Evolutionary conservation across 2,329 filamentous ascomycete genomes (phyloP).

Genomic region (Pseudocercospora macadamiae): DNA sequence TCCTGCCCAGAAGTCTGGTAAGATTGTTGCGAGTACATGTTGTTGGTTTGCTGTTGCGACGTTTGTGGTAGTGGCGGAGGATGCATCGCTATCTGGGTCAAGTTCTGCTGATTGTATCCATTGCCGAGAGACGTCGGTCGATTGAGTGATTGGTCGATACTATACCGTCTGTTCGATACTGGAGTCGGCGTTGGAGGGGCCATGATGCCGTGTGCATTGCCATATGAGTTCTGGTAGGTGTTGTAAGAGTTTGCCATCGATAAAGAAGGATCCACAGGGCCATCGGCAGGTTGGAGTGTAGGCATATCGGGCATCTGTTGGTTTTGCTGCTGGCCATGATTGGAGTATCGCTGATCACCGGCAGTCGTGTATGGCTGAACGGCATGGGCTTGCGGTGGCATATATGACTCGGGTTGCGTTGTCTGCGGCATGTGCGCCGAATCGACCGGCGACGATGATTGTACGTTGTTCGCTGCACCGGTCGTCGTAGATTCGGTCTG

Average conservation of each 20-base stretch:
- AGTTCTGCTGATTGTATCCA: constrained; percentile 20
- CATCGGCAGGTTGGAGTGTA: constrained; percentile 15
- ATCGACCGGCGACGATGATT: constrained; percentile 28
- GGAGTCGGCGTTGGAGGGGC: constrained; percentile 24
- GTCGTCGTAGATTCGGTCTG: constrained; percentile 22
- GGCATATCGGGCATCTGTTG: constrained; percentile 14
- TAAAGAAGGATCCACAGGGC: background rate
- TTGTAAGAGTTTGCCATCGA: constrained; percentile 13
- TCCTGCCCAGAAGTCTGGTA: constrained; percentile 29
- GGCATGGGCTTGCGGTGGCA: constrained; percentile 15
- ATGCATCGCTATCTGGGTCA: constrained; percentile 32
- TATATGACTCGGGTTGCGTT: constrained; percentile 15
- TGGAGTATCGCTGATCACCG: constrained; percentile 15
- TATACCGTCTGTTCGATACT: constrained; percentile 25
- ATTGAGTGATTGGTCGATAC: constrained; percentile 26
- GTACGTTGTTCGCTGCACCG: constrained; percentile 19
- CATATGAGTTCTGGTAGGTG: constrained; percentile 18
- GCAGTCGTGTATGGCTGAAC: constrained; percentile 16
- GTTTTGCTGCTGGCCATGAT: constrained; percentile 11
- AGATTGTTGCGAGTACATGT: constrained; percentile 27
- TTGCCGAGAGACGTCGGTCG: constrained; percentile 20
- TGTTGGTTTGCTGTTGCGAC: constrained; percentile 21
- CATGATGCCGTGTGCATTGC: constrained; percentile 10
- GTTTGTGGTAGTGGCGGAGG: constrained; percentile 27
- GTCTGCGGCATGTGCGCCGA: constrained; percentile 24